phyloP scores from a whole-genome alignment of 352 stramenopile genomes.

The Globisporangium polare region DNA sequence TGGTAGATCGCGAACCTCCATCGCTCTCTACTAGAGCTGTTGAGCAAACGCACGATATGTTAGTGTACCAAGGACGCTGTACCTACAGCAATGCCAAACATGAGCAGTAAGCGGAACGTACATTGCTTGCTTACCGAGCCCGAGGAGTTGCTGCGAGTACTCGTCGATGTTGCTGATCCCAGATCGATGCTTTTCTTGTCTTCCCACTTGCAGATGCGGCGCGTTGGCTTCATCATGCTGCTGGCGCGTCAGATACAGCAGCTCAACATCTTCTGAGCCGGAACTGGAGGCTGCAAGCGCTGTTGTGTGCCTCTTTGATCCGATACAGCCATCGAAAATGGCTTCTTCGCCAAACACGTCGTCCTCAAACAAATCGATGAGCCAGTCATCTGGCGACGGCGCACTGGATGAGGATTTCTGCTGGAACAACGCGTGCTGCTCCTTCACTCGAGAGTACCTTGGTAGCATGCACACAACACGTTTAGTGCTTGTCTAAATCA shows the following conservation, averaged over 20 bases:
- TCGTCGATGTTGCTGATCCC: neutral
- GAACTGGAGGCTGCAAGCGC: constrained; percentile 16
- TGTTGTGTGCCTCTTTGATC: constrained; percentile 18
- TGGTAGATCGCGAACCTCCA: constrained; percentile 34
- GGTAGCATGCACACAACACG: too few species aligned
- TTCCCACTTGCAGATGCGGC: constrained; percentile 2
- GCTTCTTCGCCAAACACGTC: constrained; percentile 48
- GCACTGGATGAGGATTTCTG: neutral
- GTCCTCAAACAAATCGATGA: constrained; percentile 29
- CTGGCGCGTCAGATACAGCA: constrained; percentile 24
- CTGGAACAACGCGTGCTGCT: neutral
- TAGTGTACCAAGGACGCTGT: neutral
- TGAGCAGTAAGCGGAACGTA: neutral
- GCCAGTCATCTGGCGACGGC: constrained; percentile 1
- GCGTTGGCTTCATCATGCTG: constrained; percentile 9
- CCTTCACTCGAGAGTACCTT: constrained; percentile 10
- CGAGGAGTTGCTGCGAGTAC: constrained; percentile 1
- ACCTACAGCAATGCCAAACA: neutral
- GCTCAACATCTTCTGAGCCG: constrained; percentile 3
- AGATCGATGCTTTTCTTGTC: neutral
- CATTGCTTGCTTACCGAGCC: constrained; percentile 8
- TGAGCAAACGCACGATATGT: neutral
- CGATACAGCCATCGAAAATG: constrained; percentile 15
- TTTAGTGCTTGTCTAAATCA: neutral
- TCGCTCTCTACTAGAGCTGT: constrained; percentile 20